Conservation (phyloP, 352 stramenopile genomes). For the Pythium vanterpoolii region DNA sequence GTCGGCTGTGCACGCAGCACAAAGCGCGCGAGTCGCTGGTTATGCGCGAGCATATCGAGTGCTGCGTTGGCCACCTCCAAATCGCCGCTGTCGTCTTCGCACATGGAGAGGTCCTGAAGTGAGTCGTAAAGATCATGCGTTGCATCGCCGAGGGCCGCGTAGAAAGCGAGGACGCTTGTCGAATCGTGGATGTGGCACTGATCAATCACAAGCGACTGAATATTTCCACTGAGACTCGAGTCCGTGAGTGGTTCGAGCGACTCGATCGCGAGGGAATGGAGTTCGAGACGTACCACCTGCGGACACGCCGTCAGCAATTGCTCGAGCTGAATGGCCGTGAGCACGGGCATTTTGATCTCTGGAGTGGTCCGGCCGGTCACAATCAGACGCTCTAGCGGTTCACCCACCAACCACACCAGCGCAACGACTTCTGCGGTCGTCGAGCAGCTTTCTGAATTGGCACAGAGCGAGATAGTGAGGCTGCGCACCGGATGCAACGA, state of each 20-base stretch:
- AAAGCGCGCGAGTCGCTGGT: conserved; percentile 5
- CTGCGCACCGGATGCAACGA: neutral
- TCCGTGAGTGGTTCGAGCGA: conserved; percentile 4
- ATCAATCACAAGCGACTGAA: conserved; percentile 6
- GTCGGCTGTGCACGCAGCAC: neutral
- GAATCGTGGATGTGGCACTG: neutral
- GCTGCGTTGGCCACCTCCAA: neutral
- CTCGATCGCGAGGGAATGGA: neutral
- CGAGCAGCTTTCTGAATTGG: neutral
- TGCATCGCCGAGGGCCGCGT: conserved; percentile 1
- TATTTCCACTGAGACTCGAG: neutral
- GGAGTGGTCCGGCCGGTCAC: neutral
- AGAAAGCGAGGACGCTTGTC: neutral
- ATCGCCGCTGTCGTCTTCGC: conserved; percentile 1
- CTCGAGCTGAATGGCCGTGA: neutral
- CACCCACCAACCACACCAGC: conserved; percentile 7
- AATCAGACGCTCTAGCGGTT: neutral
- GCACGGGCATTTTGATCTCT: neutral
- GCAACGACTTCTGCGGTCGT: neutral
- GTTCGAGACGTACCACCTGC: neutral
- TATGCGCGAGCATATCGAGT: conserved; percentile 11
- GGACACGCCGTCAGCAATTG: conserved; percentile 9
- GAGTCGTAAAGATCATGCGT: neutral
- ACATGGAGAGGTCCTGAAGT: conserved; percentile 5
- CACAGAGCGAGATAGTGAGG: neutral